Base-by-base conservation (phyloP, 1,284 basidiomycete species). In the Microbotryum intermedium region DNA sequence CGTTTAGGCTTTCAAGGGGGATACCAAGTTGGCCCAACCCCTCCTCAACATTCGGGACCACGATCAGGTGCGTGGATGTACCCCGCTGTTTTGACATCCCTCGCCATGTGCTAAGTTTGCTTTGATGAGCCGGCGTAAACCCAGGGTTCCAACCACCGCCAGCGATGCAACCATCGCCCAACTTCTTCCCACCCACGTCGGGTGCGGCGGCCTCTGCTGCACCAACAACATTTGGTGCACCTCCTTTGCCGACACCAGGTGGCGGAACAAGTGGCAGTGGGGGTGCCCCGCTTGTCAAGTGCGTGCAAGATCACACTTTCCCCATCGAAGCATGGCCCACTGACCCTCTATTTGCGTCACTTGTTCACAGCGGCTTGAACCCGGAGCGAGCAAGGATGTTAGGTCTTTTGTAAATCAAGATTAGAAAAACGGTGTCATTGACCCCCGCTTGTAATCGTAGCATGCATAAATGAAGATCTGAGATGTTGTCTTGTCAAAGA, bases 371-470 rank as follows among this genome's bases (percentile, higher is more conserved):
- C n/a, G 66, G 66, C 10, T 43, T 67, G 55, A 62, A 62, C 28
- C 60, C 60, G 20, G 66, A 67, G 18, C 54, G 66, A 26, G 66
- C 66, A 25, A 55, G 58, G 53, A 67, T 67, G 66, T 34, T 67
- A 16, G 66, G 66, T 46, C 45, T 46, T 20, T 46, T 46, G 45
- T n/a, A 46, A 25, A n/a, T n/a, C 8, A 46, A 46, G 45, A 4
- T n/a, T 16, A 6, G 45, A 8, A 20, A 39, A 39, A 16, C 34
- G 10, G 34, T 16, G 34, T 16, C 34, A 1, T 39, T 39, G 3
- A 39, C 18, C 34, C 13, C 13, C 34, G 34, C 18, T 39, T 13
- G 34, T 39, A 39, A 39, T 39, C 3, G 10, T 39, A 39, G 34
- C 34, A 39, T 9, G 34, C 34, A 16, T 39, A 16, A 39, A 39